Base-by-base conservation (phyloP, 1,284 basidiomycete genomes). In the Microbotryum violaceum region DNA sequence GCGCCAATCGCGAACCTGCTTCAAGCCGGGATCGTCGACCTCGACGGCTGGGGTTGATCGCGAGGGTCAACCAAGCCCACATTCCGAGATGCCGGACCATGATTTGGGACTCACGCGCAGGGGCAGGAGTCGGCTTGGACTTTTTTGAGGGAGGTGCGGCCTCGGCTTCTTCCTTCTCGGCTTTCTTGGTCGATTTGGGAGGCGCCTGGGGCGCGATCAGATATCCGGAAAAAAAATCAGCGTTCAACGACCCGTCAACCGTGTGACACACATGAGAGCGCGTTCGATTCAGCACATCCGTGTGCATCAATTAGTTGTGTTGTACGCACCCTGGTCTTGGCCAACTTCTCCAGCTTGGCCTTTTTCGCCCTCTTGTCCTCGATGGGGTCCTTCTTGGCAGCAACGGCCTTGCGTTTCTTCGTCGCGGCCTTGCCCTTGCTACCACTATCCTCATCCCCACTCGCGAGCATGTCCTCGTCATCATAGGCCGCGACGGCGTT, bases 1-100 rank as follows among this genome's bases (percentile, higher is more conserved):
- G 70, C 91, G 82, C 90, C 91, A 92, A 60, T 88, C 86, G 70
- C 85, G 85, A 72, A 91, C 88, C 2, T 55, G 61, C 60, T 67
- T 69, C 33, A 67, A 57, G 20, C 55, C 60, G 6, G 64, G 57
- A 0, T 78, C 76, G 72, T 84, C 67, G 14, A 62, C 64, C 72
- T 84, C 67, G 14, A 63, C 64, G 57, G 64, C 50, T 45, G 42
- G 12, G 6, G 16, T n/a, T 25, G 21, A 31, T 23, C 18, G 48
- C 25, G 21, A 9, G 18, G 8, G 50, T 60, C 56, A 60, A 58
- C 47, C 1, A 20, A 6, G 45, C 12, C 10, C 16, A 3, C 18
- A 31, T 1, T 6, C 1, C 37, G 37, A 42, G 14, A 18, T 42
- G 14, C 14, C 14, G 12, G 37, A 18, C 37, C 14, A 16, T 42